Evolutionary conservation across 2,329 filamentous ascomycete genomes (phyloP).

Genomic region (Diplocarpon rosae): DNA sequence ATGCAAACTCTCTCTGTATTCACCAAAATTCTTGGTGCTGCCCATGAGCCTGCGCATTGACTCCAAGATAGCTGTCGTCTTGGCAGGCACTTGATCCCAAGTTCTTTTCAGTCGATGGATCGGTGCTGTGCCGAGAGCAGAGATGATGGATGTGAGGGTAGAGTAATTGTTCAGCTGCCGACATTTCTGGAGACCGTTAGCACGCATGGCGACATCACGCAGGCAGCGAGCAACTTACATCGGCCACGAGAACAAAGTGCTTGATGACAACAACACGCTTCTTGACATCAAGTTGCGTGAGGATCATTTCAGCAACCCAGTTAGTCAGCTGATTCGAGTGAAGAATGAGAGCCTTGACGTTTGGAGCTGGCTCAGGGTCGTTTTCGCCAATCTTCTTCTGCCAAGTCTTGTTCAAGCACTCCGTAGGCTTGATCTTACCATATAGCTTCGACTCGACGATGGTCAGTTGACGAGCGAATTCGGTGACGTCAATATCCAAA

Average conservation of each 20-base stretch:
- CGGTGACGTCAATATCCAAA: slow-evolving; percentile 91
- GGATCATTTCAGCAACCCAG: slow-evolving; percentile 98
- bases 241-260: slow-evolving; percentile 91
- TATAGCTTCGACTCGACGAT: slow-evolving; percentile 94
- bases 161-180: slow-evolving; percentile 92
- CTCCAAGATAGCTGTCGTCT: slow-evolving; percentile 70
- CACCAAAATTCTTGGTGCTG: slow-evolving; percentile 95
- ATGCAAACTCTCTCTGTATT: slow-evolving; percentile 89
- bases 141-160: slow-evolving; percentile 94
- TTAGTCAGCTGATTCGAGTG: slow-evolving; percentile 99
- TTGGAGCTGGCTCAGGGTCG: slow-evolving; percentile 76
- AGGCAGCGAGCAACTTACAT: slow-evolving; percentile 49
- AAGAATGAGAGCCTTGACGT: slow-evolving; percentile 91
- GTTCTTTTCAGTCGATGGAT: slow-evolving; percentile 89
- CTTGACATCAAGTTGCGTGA: slow-evolving; percentile 88
- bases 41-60: slow-evolving; percentile 91
- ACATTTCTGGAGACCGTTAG: slow-evolving; percentile 60
- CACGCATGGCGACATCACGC: slow-evolving; percentile 6
- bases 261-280: slow-evolving; percentile 96
- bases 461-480: slow-evolving; percentile 95
- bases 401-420: slow-evolving; percentile 98
- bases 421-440: slow-evolving; percentile 88
- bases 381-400: slow-evolving; percentile 83
- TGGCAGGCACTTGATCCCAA: slow-evolving; percentile 85
- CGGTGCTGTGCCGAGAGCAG: slow-evolving; percentile 84